phyloP scores from a whole-genome alignment of 768 basidiomycete genomes.

The Lentinula sp. region DNA sequence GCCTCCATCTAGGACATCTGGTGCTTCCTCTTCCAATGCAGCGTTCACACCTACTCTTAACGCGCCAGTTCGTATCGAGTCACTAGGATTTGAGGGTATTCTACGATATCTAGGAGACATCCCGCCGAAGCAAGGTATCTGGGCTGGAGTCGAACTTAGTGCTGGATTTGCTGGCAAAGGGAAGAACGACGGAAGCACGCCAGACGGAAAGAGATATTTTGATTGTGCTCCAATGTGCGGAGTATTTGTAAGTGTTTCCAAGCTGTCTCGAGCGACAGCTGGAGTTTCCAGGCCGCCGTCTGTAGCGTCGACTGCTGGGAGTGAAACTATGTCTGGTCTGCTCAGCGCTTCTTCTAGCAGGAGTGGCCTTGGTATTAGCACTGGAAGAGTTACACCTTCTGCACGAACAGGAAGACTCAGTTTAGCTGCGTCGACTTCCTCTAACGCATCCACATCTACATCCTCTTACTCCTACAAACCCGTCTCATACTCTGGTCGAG shows the following conservation, averaged over 20 bases:
- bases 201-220: conserved; percentile 74
- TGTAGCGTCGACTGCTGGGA: conserved; percentile 42
- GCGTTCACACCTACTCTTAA: neutral
- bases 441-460: conserved; percentile 19
- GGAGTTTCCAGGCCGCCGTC: conserved; percentile 49
- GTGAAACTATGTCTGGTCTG: conserved; percentile 1
- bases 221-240: conserved; percentile 79
- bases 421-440: conserved; percentile 33
- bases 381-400: conserved; percentile 56
- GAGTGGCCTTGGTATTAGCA: conserved; percentile 30
- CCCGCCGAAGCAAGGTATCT: conserved; percentile 82
- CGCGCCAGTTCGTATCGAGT: conserved; percentile 67
- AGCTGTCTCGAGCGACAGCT: conserved; percentile 75
- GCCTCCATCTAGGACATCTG: neutral
- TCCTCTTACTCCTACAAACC: conserved; percentile 9
- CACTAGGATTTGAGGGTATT: conserved; percentile 81
- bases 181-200: conserved; percentile 83
- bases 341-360: conserved; percentile 21
- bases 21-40: neutral
- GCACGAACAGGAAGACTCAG: conserved; percentile 40
- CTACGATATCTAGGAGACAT: conserved; percentile 81
- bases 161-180: conserved; percentile 86
- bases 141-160: conserved; percentile 90
- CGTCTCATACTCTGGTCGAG: conserved; percentile 31
- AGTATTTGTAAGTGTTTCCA: conserved; percentile 81